These are phyloP conservation scores for Coemansia sp. DNA, from an alignment of 192 early-diverging fungal species.

Conservation along the genomic window DNA sequence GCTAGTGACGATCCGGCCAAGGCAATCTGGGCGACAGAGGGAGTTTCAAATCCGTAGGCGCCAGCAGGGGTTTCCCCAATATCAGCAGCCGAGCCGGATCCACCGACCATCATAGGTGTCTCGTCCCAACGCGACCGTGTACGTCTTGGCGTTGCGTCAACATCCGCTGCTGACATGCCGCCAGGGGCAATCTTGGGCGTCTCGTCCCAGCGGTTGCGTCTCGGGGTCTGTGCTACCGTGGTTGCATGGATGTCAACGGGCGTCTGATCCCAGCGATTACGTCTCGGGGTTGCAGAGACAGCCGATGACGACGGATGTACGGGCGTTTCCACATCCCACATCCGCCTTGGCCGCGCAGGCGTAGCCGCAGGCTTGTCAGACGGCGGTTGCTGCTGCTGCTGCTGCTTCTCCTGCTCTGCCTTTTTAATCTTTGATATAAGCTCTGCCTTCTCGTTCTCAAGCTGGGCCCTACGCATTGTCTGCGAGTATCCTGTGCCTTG, in stretches of 20 bases:
- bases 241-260: slow-evolving; percentile 55
- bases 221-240: slow-evolving; percentile 28
- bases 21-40: slow-evolving; percentile 61
- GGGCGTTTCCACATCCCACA: slow-evolving; percentile 88
- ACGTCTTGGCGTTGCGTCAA: slow-evolving; percentile 58
- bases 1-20: slow-evolving; percentile 72
- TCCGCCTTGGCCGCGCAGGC: slow-evolving; percentile 62
- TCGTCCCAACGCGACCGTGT: slow-evolving; percentile 96
- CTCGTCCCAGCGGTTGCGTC: slow-evolving; percentile 69
- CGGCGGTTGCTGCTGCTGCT: slow-evolving; percentile 31
- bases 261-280: slow-evolving; percentile 71
- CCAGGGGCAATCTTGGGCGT: slow-evolving; percentile 44
- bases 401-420: slow-evolving; percentile 50
- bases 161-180: slow-evolving; percentile 22
- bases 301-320: slow-evolving; percentile 32
- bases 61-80: slow-evolving; percentile 20
- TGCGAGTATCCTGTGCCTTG: slow-evolving; percentile 77
- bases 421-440: slow-evolving; percentile 71
- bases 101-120: slow-evolving; percentile 70
- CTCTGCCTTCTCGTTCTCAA: slow-evolving; percentile 80
- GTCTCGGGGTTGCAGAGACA: slow-evolving; percentile 53
- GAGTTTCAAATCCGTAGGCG: slow-evolving; percentile 70
- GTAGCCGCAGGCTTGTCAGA: slow-evolving; percentile 9
- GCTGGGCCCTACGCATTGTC: slow-evolving; percentile 80
- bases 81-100: slow-evolving; percentile 11